Base-by-base conservation (phyloP, 2,329 filamentous ascomycete species). In the Claviceps capensis region DNA sequence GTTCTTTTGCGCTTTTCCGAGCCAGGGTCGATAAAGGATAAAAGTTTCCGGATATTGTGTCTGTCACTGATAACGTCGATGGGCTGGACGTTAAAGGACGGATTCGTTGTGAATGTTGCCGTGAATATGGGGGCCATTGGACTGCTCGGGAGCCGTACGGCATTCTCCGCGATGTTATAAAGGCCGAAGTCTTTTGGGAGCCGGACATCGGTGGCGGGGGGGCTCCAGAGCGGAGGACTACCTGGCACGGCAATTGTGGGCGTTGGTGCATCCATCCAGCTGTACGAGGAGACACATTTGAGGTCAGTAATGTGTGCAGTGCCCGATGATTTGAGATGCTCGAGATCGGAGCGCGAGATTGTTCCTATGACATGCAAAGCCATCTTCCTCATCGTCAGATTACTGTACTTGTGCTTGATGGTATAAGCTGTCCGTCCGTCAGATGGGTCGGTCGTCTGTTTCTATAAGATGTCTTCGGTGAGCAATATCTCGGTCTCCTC, bases 51-150 rank as follows among this genome's bases (percentile, higher is more conserved):
- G 48, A 76, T 66, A 50, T 71, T 74, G 59, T 72, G 74, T 36
- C 71, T 61, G 54, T 75, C 72, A 2, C 67, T 71, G 19, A 76
- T 62, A 14, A 76, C 52, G 55, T 75, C 68, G 47, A 70, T 54
- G 0, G 58, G 45, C 23, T 55, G 30, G 16, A 75, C 59, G 50
- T 73, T 62, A 47, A 71, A 71, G 0, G 60, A 60, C 11, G 72
- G 69, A 19, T 72, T 43, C 6, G 58, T 57, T 19, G 63, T 56
- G 54, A 66, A 70, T 4, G 75, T 53, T 0, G 72, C 63, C 40
- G 71, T 70, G 52, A 76, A 75, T 0, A 75, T 61, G 0, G 72
- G 70, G 53, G 76, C 72, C 4, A 76, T 60, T 0, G 72, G 73
- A 48, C 63, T 68, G 0, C 63, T 57, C 0, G 71, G 71, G 51